Base-by-base conservation (phyloP, 768 basidiomycete genomes). In the button mushroom (Agaricus bisporus) region DNA sequence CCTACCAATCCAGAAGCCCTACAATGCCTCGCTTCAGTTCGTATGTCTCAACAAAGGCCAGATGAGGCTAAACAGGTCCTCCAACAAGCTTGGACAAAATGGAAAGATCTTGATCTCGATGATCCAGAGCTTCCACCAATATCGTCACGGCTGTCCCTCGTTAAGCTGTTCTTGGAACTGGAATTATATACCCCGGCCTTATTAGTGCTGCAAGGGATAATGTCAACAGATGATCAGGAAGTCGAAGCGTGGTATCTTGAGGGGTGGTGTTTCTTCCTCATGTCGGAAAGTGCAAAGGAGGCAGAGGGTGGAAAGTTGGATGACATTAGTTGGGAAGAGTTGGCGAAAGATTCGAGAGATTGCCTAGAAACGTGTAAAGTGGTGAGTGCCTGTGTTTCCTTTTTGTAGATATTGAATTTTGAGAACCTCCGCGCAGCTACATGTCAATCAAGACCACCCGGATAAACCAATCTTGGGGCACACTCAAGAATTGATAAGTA, bases 191-290 rank as follows among this genome's bases (percentile, higher is more conserved):
- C 83, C 0, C 82, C 84, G 22, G 92, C 92, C 1, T 69, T 95
- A 5, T 67, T 85, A 10, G 82, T 94, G 12, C 68, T 95, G 25
- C 82, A 89, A 41, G 88, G 86, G 11, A 76, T 94, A 9, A 83
- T 94, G 68, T 79, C 85, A 9, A 69, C 83, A 0, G 91, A 95
- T 66, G 89, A 93, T 59, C 79, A 90, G 63, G 86, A 91, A 49
- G 85, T 93, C 11, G 92, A 95, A 60, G 93, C 86, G 1, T 95
- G 93, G 85, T 95, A 95, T 64, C 80, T 95, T 26, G 92, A 95
- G 68, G 93, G 92, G 49, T 97, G 92, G 92, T 87, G 88, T 58
- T 92, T 90, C 75, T 91, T 83, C 72, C 71, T 95, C 43, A 83
- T 89, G 80, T 79, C 83, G 0, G 86, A 88, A 65, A 79, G 85